Base-by-base conservation (phyloP, 371 early-diverging fungal genomes). In the Mucor plumbeus region DNA sequence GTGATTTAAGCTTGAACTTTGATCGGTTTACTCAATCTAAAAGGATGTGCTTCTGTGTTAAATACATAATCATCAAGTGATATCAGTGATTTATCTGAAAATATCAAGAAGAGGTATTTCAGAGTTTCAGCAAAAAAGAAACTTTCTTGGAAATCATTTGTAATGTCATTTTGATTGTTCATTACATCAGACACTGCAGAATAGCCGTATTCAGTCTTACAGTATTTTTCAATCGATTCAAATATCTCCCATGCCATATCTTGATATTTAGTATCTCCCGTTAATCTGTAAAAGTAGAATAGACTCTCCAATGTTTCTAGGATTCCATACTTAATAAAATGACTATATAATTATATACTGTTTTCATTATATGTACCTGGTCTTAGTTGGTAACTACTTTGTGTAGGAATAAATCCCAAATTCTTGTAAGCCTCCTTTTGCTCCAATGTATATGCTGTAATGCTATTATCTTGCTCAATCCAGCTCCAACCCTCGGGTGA, bases 121-220 rank as follows among this genome's bases (percentile, higher is more conserved):
- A 97, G 79, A 0, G 96, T 96, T 70, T 97, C 96, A 1, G 91
- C 93, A 67, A 95, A 71, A 74, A 96, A 95, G 74, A 92, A 94
- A 26, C 91, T 91, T 71, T 70, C 85, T 74, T 68, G 84, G 63
- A 80, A 80, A 38, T 53, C 13, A 5, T 10, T 26, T 13, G 53
- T 53, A 14, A 53, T 53, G 53, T 53, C 53, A 21, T 21, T 77
- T 64, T 38, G 59, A 41, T 3, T 50, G 62, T 63, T 75, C 1
- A 67, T 70, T 5, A 39, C 36, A 17, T 61, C 41, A 14, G 72
- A 75, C 11, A 89, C 94, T 44, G 84, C 68, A 7, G 65, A 31
- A 31, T 53, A 53, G 9, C 53, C 53, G 31, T 53, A 11, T 53
- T 53, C 31, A 59, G 76, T 81, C 40, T 80, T 82, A 66, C 78